These are phyloP conservation scores for Conticribra guillardii DNA, from an alignment of 108 stramenopile species.

Conservation along the genomic window DNA sequence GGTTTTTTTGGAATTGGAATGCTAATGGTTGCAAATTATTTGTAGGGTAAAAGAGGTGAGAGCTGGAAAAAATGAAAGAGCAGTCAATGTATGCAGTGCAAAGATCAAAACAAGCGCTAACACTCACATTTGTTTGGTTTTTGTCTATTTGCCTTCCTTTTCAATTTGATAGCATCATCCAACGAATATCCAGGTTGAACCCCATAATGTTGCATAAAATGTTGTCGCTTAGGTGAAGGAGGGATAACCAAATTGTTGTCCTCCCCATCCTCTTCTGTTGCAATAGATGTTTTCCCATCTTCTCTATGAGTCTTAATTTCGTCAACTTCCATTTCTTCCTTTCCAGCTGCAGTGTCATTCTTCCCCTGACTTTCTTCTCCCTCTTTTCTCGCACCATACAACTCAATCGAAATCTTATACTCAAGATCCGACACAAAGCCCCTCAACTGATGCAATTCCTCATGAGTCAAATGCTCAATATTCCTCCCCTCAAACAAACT, in stretches of 20 bases:
- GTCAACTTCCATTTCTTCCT: conserved; percentile 17
- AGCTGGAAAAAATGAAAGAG: too few relatives aligned
- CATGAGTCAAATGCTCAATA: conserved; percentile 83
- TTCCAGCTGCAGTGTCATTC: too few relatives aligned
- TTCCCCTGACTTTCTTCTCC: conserved; percentile 16
- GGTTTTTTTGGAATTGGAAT: conserved; percentile 68
- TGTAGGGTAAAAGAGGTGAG: neutral
- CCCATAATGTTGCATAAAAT: conserved; percentile 29
- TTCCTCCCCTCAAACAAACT: conserved; percentile 88
- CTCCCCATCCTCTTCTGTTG: neutral
- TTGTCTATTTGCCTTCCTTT: conserved; percentile 22
- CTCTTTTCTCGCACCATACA: conserved; percentile 55
- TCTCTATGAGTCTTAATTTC: conserved; percentile 11
- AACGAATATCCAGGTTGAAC: neutral
- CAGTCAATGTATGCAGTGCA: too few relatives aligned
- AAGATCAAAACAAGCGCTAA: too few relatives aligned
- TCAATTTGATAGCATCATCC: conserved; percentile 10
- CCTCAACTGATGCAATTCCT: conserved; percentile 73
- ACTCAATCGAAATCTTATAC: conserved; percentile 61
- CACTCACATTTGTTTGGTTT: conserved; percentile 40
- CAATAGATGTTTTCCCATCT: neutral
- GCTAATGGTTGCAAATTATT: neutral
- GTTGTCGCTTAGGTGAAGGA: conserved; percentile 16
- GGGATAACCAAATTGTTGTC: conserved; percentile 3
- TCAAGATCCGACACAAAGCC: conserved; percentile 75